Evolutionary conservation across 495 filamentous ascomycete species (phyloP).

Genomic region (Terfezia claveryi): DNA sequence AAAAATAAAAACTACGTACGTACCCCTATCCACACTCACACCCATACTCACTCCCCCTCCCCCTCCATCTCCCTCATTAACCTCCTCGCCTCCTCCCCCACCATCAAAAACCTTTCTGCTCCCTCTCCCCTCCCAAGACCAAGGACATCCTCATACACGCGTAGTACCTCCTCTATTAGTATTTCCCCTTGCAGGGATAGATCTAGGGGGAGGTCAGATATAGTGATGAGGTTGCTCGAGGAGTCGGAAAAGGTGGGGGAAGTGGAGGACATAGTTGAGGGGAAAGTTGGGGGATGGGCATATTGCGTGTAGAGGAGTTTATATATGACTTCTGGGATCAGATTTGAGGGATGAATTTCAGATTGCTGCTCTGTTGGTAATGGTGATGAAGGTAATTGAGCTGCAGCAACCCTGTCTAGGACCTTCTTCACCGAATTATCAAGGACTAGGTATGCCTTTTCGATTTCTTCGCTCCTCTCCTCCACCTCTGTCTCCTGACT

Average conservation of each 20-base stretch:
- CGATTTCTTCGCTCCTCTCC: neutral
- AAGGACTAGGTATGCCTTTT: neutral
- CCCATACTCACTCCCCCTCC: neutral
- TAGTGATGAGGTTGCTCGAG: neutral
- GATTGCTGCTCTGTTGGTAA: no score
- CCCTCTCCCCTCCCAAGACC: slow-evolving; percentile 9
- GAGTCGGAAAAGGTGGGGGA: no score
- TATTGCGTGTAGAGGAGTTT: no score
- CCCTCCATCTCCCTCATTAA: slow-evolving; percentile 12
- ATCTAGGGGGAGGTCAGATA: neutral
- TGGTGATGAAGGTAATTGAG: no score
- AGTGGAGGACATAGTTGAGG: no score
- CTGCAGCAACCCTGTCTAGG: neutral
- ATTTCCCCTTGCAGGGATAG: slow-evolving; percentile 5
- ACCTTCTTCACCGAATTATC: slow-evolving; percentile 1
- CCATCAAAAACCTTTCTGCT: slow-evolving; percentile 11
- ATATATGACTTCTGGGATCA: no score
- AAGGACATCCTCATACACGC: slow-evolving; percentile 1
- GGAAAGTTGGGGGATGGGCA: no score
- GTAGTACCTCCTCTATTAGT: slow-evolving; percentile 3
- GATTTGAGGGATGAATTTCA: no score
- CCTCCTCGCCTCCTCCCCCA: slow-evolving; percentile 10
- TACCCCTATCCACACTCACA: no score
- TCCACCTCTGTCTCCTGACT: no score
- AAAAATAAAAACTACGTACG: no score